Evolutionary conservation across 257 asterid genomes (phyloP), one percentile per base, ranked within the genome.

Genomic region (Sherardia arvensis): DNA sequence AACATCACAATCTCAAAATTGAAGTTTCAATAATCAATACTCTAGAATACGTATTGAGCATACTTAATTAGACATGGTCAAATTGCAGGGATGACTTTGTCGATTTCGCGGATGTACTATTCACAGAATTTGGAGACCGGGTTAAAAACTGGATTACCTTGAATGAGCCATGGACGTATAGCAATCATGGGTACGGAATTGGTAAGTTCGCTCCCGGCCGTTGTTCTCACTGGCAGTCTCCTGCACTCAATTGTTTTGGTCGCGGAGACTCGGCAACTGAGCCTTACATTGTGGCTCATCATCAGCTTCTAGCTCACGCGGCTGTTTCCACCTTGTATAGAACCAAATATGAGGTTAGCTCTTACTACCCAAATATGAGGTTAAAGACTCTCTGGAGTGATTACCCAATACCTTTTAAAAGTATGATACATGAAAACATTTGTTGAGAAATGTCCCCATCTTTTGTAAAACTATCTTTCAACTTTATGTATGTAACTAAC

Each of bases 111-210:
- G 68, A 69, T 26, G 28, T 69, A 5, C 53, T 61, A 23, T 69
- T 69, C 67, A 25, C 22, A 15, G 15, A 62, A 10, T 62, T 69
- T 53, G 73, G 73, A 0, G 73, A 69, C 38, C 38, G 73, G 53
- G 73, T 69, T 1, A 69, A 69, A 61, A 34, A 61, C 36, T 69
- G 73, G 68, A 61, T 69, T 15, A 61, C 73, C 1, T 21, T 69
- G 18, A 69, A 69, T 25, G 73, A 69, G 73, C 73, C 73, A 5
- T 69, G 68, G 67, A 69, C 73, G 25, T 69, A 49, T 27, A 69
- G 68, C 6, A 34, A 49, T 18, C 53, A 53, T 61, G 73, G 73
- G 21, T 43, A 69, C 17, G 68, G 22, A 18, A 53, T 15, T 10
- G 73, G 73, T 2, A 54, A 22, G 23, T 62, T 62, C 8, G 73